Conservation (phyloP, 2,329 filamentous ascomycete genomes). For the Diaporthe vaccinii region DNA sequence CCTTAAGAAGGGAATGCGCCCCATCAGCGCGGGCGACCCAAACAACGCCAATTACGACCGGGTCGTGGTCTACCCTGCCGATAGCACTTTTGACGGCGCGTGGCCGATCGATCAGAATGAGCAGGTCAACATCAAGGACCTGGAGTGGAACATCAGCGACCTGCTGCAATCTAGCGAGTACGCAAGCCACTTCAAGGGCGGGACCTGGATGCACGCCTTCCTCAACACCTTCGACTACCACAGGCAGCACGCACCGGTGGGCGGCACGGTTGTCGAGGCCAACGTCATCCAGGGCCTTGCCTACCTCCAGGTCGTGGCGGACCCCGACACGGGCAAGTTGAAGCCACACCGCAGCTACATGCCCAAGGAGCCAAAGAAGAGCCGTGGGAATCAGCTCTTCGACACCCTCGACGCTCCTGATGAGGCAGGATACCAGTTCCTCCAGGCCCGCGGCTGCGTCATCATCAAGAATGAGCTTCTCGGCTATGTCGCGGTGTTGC, state of each 20-base stretch:
- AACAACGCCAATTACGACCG: background rate
- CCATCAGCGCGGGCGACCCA: background rate
- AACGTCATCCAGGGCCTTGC: background rate
- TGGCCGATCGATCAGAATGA: background rate
- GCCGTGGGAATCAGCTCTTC: background rate
- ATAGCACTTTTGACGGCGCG: conserved; percentile 3
- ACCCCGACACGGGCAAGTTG: background rate
- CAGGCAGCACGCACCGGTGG: background rate
- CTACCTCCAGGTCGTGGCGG: background rate
- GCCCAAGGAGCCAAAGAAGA: background rate
- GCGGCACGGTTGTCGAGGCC: background rate
- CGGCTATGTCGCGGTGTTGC: background rate
- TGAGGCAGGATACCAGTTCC: conserved; percentile 3
- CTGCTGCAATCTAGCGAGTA: background rate
- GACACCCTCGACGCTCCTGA: background rate
- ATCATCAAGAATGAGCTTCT: conserved; percentile 9
- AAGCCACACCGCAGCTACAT: background rate
- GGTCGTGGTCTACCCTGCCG: background rate
- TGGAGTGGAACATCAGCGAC: conserved; percentile 3
- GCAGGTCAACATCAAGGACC: background rate
- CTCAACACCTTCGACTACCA: conserved; percentile 18
- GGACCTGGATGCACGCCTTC: background rate
- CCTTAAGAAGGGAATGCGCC: background rate
- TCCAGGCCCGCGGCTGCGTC: background rate
- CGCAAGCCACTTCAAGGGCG: background rate